Conservation (phyloP, 371 early-diverging fungal species). For the Choanephora cucurbitarum region DNA sequence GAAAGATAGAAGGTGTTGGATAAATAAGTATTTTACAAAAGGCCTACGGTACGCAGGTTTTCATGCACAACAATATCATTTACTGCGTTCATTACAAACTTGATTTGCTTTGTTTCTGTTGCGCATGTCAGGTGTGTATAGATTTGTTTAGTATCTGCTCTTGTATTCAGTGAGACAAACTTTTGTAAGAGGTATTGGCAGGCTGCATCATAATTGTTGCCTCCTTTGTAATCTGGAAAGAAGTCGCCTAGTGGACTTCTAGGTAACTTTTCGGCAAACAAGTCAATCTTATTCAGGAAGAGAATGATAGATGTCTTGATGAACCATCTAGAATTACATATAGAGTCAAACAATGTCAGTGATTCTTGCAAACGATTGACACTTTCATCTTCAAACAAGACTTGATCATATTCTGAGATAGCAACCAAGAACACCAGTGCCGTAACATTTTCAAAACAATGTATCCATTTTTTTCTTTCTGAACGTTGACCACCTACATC, state of each 20-base stretch:
- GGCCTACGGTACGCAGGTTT: conserved; percentile 59
- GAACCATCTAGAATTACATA: conserved; percentile 78
- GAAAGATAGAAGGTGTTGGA: background rate
- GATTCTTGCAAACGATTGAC: conserved; percentile 91
- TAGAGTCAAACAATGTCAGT: conserved; percentile 68
- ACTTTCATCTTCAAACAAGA: conserved; percentile 89
- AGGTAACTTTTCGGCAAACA: conserved; percentile 71
- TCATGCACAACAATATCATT: conserved; percentile 67
- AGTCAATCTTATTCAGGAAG: conserved; percentile 81
- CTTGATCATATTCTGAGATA: conserved; percentile 90
- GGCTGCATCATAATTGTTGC: conserved; percentile 54
- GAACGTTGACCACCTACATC: conserved; percentile 93
- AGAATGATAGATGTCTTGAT: conserved; percentile 73
- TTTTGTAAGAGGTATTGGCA: conserved; percentile 39
- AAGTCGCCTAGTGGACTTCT: conserved; percentile 58
- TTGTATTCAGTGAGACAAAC: conserved; percentile 36
- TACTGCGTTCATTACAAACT: conserved; percentile 65
- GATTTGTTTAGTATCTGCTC: conserved; percentile 39
- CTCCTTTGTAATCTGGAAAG: conserved; percentile 71
- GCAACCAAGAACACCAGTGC: conserved; percentile 90
- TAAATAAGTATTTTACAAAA: conserved; percentile 40
- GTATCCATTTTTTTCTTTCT: conserved; percentile 92
- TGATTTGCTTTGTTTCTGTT: conserved; percentile 69
- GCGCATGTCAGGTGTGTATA: conserved; percentile 55
- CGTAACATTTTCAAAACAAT: conserved; percentile 93